Base-by-base conservation (phyloP, 148 eudicot genomes). In the Camellia lanceoleosa region DNA sequence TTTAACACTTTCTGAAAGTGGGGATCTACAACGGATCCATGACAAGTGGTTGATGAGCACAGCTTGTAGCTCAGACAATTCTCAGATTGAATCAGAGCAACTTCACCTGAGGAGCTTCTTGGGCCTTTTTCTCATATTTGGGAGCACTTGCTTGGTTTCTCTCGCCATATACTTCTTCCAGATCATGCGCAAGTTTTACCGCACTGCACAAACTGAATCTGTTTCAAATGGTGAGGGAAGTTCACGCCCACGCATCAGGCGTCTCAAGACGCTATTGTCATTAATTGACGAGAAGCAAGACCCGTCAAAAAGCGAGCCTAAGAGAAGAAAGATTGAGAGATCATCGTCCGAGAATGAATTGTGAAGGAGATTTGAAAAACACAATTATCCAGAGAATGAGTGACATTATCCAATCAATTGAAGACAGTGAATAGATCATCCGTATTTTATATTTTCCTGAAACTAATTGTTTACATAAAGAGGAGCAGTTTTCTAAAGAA, bases 21-120 rank as follows among this genome's bases (percentile, higher is more conserved):
- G 99, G 69, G 99, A 96, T 66, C 92, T 96, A 75, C 98, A 96
- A 81, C 82, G 98, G 63, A 96, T 96, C 83, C 94, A 93, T 46
- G 99, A 96, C 89, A 96, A 96, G 87, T 96, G 99, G 99, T 77
- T 96, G 78, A 82, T 88, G 54, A 87, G 55, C 49, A 88, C 88
- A 72, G 58, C 82, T 5, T 96, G 99, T 88, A 89, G 90, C 78
- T 84, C 83, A 62, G 98, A 96, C 75, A 88, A 65, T 58, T 58
- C 97, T 1, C 93, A 92, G 85, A 81, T 96, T 2, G 98, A 92
- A 5, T 92, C 99, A 13, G 89, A 94, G 80, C 94, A 87, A n/a
- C 97, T 94, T 62, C 97, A 94, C 84, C 89, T 96, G 11, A 86
- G 71, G 72, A 96, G 99, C 88, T 96, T 96, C 77, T 70, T 85